phyloP scores from a whole-genome alignment of 108 stramenopile species.

The Fragilaria crotonensis region DNA sequence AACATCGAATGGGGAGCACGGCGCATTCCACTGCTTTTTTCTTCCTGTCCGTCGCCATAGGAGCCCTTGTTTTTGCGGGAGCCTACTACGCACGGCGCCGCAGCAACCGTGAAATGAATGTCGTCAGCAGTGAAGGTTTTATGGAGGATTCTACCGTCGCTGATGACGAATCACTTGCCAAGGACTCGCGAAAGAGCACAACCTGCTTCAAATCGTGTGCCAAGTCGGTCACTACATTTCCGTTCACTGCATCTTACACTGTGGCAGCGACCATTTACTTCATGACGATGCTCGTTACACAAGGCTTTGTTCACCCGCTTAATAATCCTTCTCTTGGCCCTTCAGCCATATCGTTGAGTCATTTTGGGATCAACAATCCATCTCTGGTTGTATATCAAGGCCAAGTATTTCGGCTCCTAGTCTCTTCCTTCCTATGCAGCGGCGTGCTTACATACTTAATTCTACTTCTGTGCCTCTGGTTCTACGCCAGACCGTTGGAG shows the following conservation, averaged over 20 bases:
- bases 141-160: too few relatives aligned
- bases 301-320: slow-evolving; percentile 39
- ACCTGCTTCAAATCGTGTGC: too few relatives aligned
- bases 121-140: neutral
- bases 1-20: slow-evolving; percentile 16
- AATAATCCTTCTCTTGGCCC: slow-evolving; percentile 48
- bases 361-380: slow-evolving; percentile 52
- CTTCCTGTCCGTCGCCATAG: slow-evolving; percentile 16
- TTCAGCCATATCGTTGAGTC: slow-evolving; percentile 20
- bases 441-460: slow-evolving; percentile 25
- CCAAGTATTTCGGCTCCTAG: slow-evolving; percentile 32
- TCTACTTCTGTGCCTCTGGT: slow-evolving; percentile 4
- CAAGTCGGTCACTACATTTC: neutral
- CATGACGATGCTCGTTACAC: slow-evolving; percentile 16
- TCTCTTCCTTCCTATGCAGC: slow-evolving; percentile 35
- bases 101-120: neutral
- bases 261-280: slow-evolving; percentile 26
- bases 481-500: slow-evolving; percentile 14
- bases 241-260: slow-evolving; percentile 22
- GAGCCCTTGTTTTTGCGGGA: slow-evolving; percentile 4
- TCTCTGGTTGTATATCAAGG: slow-evolving; percentile 34
- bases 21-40: slow-evolving; percentile 7
- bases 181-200: too few relatives aligned
- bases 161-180: too few relatives aligned
- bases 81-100: neutral